Base-by-base conservation (phyloP, 2,329 filamentous ascomycete genomes). In the Magnaporthiopsis rhizophila region DNA sequence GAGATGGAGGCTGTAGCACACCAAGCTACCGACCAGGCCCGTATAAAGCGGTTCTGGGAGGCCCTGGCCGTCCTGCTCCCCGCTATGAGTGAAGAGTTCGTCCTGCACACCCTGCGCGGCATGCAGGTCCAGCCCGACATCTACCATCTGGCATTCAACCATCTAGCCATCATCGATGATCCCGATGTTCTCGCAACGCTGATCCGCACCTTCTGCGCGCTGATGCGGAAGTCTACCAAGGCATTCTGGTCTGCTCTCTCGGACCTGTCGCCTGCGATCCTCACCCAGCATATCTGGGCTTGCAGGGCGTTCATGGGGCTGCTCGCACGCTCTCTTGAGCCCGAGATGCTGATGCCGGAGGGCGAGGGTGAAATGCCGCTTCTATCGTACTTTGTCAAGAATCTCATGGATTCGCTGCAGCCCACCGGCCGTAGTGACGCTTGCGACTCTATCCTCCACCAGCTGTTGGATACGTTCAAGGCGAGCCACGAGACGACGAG, bases 231-330 rank as follows among this genome's bases (percentile, higher is more conserved):
- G 69, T 89, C 91, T 0, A 84, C 92, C 0, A 84, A 84, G 64
- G 89, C 90, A 59, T 95, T 97, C 70, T 97, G 94, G 94, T 89
- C 92, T 70, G 89, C 92, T 1, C 89, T 96, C 77, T 88, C 90
- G 62, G 86, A 91, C 36, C 91, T 94, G 62, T 89, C 90, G 0
- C 89, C 92, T 3, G 87, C 88, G 58, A 86, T 89, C 45, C 86
- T 98, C 61, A 86, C 92, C n/a, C 92, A 97, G 72, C 85, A 92
- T 67, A 85, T 97, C 58, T 91, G 95, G 70, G 85, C 84, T 65
- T 92, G 89, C 67, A 87, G 88, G 9, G 81, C 84, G 3, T 86
- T 90, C 69, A 81, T 82, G 45, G 76, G 77, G n/a, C 73, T 90
- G 8, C 80, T 93, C 15, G 75, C 79, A 11, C 85, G 87, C 67